phyloP scores from a whole-genome alignment of 1,139 yeast species.

The Pichia sp. region DNA sequence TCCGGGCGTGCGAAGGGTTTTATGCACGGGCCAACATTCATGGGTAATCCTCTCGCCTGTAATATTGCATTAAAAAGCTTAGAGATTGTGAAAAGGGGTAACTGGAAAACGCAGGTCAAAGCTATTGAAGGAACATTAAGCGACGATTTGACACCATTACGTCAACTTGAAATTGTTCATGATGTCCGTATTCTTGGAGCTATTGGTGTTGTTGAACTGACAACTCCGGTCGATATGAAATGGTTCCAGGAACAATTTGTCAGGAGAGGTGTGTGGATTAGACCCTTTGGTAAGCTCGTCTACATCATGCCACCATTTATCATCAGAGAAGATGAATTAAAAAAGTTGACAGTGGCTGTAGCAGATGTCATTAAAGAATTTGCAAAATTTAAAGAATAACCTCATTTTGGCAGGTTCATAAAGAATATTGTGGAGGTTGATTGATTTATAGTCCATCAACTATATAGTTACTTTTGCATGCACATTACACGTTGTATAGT shows the following conservation, averaged over 20 bases:
- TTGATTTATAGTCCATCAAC: too few species aligned
- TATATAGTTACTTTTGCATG: too few species aligned
- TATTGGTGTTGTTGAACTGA: slow-evolving; percentile 33
- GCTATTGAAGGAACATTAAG: slow-evolving; percentile 10
- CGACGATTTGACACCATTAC: neutral
- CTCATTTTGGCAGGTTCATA: too few species aligned
- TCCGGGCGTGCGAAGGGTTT: slow-evolving; percentile 18
- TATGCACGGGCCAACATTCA: slow-evolving; percentile 22
- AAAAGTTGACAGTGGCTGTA: slow-evolving; percentile 4
- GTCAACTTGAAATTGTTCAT: slow-evolving; percentile 6
- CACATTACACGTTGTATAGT: too few species aligned
- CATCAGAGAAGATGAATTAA: slow-evolving; percentile 6
- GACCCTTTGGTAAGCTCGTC: slow-evolving; percentile 19
- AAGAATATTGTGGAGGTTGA: too few species aligned
- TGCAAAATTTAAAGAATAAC: too few species aligned
- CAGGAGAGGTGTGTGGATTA: slow-evolving; percentile 17
- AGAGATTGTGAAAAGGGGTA: slow-evolving; percentile 14
- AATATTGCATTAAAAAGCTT: slow-evolving; percentile 18
- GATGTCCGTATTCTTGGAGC: slow-evolving; percentile 33
- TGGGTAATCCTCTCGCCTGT: slow-evolving; percentile 21
- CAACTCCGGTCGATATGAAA: slow-evolving; percentile 22
- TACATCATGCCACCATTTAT: slow-evolving; percentile 17
- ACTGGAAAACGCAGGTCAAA: slow-evolving; percentile 16
- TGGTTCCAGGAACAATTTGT: slow-evolving; percentile 19
- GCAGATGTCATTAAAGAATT: slow-evolving; percentile 5